Evolutionary conservation across 2,329 filamentous ascomycete species (phyloP).

Genomic region (Calcarisporium arbuscula): DNA sequence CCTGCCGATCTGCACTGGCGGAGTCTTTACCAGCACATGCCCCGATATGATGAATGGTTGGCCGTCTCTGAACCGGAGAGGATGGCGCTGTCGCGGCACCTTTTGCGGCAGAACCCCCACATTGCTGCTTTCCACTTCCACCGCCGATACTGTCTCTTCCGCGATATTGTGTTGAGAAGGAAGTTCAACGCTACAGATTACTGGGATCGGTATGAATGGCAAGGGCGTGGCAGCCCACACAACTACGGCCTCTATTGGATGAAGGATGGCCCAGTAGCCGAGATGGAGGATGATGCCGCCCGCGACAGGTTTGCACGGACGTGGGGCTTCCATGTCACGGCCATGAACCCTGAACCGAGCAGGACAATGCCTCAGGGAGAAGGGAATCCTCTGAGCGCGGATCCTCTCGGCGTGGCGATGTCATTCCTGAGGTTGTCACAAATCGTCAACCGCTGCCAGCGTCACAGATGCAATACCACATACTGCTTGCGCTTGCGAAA

Average conservation of each 20-base stretch:
- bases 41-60: constrained; percentile 4
- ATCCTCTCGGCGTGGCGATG: constrained; percentile 3
- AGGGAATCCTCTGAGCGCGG: constrained; percentile 2
- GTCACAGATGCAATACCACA: constrained; percentile 4
- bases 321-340: too few species aligned
- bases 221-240: constrained; percentile 7
- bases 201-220: constrained; percentile 8
- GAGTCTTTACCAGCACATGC: constrained; percentile 5
- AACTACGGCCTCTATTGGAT: constrained; percentile 7
- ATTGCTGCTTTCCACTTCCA: constrained; percentile 4
- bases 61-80: not conserved
- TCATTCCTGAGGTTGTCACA: constrained; percentile 6
- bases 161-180: constrained; percentile 2
- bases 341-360: too few species aligned
- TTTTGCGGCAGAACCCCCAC: constrained; percentile 6
- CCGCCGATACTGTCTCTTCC: constrained; percentile 3
- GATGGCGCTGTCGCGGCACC: not conserved
- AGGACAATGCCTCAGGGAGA: constrained; percentile 19
- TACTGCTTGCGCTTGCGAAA: constrained; percentile 8
- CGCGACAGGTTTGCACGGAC: constrained; percentile 1
- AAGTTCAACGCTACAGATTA: too few species aligned
- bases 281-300: constrained; percentile 1
- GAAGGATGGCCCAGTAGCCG: constrained; percentile 1
- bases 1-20: too few species aligned
- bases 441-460: constrained; percentile 6